Conservation (phyloP, 2,329 filamentous ascomycete species). For the Neofusicoccum kwambonambiense region DNA sequence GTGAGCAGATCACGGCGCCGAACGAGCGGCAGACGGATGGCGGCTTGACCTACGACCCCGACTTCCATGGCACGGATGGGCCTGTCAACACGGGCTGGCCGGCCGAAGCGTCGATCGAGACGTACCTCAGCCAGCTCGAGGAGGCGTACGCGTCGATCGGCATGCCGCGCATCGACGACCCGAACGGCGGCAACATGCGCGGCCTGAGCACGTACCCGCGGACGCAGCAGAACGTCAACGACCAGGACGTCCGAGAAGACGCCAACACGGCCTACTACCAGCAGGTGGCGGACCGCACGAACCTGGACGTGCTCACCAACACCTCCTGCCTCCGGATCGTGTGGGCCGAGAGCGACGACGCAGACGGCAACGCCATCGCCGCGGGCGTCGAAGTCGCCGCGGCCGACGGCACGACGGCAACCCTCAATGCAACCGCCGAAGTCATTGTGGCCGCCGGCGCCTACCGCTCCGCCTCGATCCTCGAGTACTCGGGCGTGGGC, state of each 20-base stretch:
- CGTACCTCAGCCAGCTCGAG: conserved; percentile 25
- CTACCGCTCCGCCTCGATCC: conserved; percentile 18
- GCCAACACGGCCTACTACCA: conserved; percentile 47
- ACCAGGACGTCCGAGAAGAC: conserved; percentile 38
- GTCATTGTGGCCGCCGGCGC: conserved; percentile 23
- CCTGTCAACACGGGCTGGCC: conserved; percentile 16
- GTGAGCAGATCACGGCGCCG: conserved; percentile 10
- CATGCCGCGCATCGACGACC: conserved; percentile 35
- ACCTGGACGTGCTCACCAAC: conserved; percentile 45
- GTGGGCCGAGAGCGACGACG: conserved; percentile 27
- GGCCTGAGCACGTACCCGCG: conserved; percentile 39
- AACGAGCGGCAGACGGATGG: not conserved
- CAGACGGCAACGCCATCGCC: not conserved
- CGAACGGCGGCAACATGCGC: conserved; percentile 38
- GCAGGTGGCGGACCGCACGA: conserved; percentile 36
- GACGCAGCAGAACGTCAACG: conserved; percentile 31
- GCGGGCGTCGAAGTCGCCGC: conserved; percentile 28
- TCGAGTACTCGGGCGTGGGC: conserved; percentile 23
- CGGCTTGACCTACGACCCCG: conserved; percentile 1
- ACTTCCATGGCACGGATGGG: not conserved
- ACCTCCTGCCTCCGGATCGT: conserved; percentile 39
- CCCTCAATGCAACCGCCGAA: conserved; percentile 30
- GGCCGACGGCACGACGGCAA: not conserved
- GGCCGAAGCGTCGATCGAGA: not conserved
- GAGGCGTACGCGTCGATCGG: conserved; percentile 30